Base-by-base conservation (phyloP, 1,284 basidiomycete genomes). In the Heterobasidion parviporum region DNA sequence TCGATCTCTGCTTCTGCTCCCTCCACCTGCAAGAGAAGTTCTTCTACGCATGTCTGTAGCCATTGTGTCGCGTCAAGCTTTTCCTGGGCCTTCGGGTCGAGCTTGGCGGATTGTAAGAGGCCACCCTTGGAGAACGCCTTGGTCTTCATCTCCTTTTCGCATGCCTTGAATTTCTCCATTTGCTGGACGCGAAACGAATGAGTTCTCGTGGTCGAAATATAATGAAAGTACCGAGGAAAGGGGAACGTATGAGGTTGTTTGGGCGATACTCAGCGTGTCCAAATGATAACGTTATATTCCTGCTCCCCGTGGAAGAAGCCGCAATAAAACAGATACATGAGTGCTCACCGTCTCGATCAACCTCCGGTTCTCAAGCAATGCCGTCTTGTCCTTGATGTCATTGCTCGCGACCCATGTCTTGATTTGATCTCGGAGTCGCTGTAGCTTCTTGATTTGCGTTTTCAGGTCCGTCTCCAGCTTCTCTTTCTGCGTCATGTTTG, bases 91-190 rank as follows among this genome's bases (percentile, higher is more conserved):
- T 92, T 94, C 52, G 97, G 97, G 70, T 99, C 97, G 34, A 99
- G 85, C 66, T 92, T 92, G 49, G 93, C 83, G 4, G 94, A 94
- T 56, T 95, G 93, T 61, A 91, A 98, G 38, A 99, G 81, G 41
- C 97, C 97, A 72, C 98, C 97, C 72, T 99, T 99, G 35, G 95
- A 98, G 75, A 99, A 99, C 0, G 97, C 97, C 71, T 99, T 99
- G 60, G 97, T 99, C 82, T 99, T 99, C 94, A 99, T 98, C 74
- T 99, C 97, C 77, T 99, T 99, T 77, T 99, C 97, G 73, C 94
- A 93, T 26, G 96, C 96, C 68, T 99, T 99, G 83, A 99, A 99
- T 68, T 93, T 94, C 76, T 99, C 97, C 97, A 99, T 99, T 97
- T 99, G 97, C 95, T 98, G 72, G 10, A 34, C 54, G 38, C 52